These are phyloP conservation scores for Immersiella caudata DNA, from an alignment of 495 filamentous ascomycete species.

Conservation along the genomic window DNA sequence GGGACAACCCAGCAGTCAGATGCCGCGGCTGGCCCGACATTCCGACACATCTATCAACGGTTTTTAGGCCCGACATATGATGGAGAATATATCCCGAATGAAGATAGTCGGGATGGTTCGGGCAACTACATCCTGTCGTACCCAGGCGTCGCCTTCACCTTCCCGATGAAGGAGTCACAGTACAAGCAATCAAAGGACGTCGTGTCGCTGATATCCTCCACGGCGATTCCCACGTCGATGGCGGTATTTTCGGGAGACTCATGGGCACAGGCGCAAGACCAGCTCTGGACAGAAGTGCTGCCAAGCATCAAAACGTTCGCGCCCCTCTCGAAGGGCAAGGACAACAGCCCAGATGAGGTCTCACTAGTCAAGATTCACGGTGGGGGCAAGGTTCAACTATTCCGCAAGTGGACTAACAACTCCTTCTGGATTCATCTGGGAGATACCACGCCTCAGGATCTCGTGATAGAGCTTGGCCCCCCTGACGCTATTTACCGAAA, in stretches of 20 bases:
- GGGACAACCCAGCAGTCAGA: constrained; percentile 32
- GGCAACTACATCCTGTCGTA: constrained; percentile 85
- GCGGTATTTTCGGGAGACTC: constrained; percentile 86
- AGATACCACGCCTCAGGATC: constrained; percentile 84
- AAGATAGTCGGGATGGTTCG: constrained; percentile 26
- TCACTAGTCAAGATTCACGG: constrained; percentile 75
- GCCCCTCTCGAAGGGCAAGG: constrained; percentile 59
- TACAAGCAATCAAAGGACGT: constrained; percentile 84
- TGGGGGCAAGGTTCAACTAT: constrained; percentile 74
- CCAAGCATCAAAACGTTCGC: constrained; percentile 62
- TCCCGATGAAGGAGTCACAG: constrained; percentile 73
- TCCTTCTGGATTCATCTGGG: constrained; percentile 71
- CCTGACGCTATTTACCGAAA: constrained; percentile 96
- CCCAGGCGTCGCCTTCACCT: constrained; percentile 89
- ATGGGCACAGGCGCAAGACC: constrained; percentile 78
- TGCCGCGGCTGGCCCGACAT: constrained; percentile 68
- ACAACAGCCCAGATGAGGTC: constrained; percentile 74
- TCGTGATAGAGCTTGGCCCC: constrained; percentile 85
- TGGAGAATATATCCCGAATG: constrained; percentile 76
- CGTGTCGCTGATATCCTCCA: constrained; percentile 80
- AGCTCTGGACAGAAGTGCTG: constrained; percentile 72
- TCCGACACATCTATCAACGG: constrained; percentile 88
- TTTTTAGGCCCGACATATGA: constrained; percentile 89
- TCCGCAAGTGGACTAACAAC: constrained; percentile 59
- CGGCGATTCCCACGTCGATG: constrained; percentile 74